Base-by-base conservation (phyloP, 1,139 yeast genomes). In the Yamadazyma membranifaciens region DNA sequence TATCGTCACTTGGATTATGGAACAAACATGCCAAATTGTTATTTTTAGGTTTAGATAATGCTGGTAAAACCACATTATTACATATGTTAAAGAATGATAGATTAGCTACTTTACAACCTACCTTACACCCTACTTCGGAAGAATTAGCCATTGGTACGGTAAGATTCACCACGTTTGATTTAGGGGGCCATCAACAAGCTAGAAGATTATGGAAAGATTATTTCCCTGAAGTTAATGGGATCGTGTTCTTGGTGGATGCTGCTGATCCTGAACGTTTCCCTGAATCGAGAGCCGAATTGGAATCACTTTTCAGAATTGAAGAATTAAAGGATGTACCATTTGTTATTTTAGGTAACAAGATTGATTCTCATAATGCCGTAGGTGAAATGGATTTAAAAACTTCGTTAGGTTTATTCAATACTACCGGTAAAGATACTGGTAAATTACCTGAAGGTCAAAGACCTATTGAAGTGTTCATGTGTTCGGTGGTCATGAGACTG, bases 181-280 rank as follows among this genome's bases (percentile, higher is more conserved):
- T 92, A 57, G 99, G 99, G 65, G 99, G 99, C 33, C 98, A 92
- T 73, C 84, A 80, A 63, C 97, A 91, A 69, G 98, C 98, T 37
- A 91, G 99, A 73, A 88, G 98, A 70, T 81, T 92, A 61, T 92
- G 99, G 99, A 91, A 89, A 65, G 98, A 92, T 65, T 92, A 92
- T 67, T 92, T 94, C 83, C 99, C 98, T 42, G 98, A 92, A 68
- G 98, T 92, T 42, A 87, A 89, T 65, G 98, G 98, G 40, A 92
- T 92, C 55, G 98, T 92, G 24, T 94, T 87, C 67, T 76, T 94
- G 48, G 98, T 92, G 33, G 99, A 92, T 63, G 95, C 96, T 43
- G 98, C 98, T 45, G 98, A 92, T 62, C 83, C 95, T 36, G 96
- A 84, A 61, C 84, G 99, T 67, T 87, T 92, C 56, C 87, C 87